Base-by-base conservation (phyloP, 78 protist species). In the Dictyostelium firmibasis region DNA sequence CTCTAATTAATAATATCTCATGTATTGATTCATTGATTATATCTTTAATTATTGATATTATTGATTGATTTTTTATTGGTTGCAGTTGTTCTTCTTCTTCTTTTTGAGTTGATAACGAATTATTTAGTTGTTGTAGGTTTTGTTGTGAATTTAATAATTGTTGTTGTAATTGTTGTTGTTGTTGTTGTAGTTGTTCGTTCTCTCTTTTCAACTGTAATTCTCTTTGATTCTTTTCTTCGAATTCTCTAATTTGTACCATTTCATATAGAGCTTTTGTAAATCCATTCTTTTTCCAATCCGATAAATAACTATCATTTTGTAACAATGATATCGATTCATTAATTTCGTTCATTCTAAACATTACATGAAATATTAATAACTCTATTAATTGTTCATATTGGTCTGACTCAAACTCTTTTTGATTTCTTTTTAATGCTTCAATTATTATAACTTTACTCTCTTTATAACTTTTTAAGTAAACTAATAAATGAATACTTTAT, bases 381-480 rank as follows among this genome's bases (percentile, higher is more conserved):
- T 92, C 91, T 2, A 81, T 69, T 50, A 89, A 81, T 50, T 89
- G 94, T 29, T 89, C 94, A 81, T 81, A 70, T 25, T 81, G 81
- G 16, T 64, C 70, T 20, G 50, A 41, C 33, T 14, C 31, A 53
- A 70, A 53, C 27, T 36, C 31, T 13, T 60, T 60, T 83, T 20
- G 16, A 31, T 83, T 36, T 41, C 64, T 36, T 84, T 35, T 35
- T 67, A 60, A 84, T 67, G 62, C 77, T 67, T 67, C 89, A 16
- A 67, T 27, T 44, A 89, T 81, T 16, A 81, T 43, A 25, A 35
- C 47, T 69, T 89, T 89, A 20, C 86, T 36, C 35, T 89, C 88
- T 11, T 78, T 36, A 89, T 89, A 89, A 33, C 82, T 64, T 62
- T 89, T 89, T 50, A 69, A 64, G 70, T 89, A 31, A 35, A 89